Conservation (phyloP, 2,329 filamentous ascomycete genomes). For the Colletotrichum nymphaeae region DNA sequence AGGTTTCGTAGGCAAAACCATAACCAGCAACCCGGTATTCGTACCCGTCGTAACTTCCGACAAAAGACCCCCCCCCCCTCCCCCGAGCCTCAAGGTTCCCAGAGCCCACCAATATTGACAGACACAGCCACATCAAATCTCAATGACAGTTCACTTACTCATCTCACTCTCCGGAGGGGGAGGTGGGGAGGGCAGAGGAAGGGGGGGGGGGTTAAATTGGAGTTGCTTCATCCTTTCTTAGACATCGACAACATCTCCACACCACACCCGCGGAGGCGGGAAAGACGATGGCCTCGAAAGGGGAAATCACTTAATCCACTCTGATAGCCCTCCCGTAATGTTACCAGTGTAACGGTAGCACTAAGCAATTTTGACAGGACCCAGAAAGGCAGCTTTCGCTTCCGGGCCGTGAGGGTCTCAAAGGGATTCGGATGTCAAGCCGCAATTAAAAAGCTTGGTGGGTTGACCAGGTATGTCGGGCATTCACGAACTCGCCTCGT, state of each 20-base stretch:
- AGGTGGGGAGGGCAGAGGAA: no score
- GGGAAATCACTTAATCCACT: neutral
- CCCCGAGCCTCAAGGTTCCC: neutral
- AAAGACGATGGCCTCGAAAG: neutral
- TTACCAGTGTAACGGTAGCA: slow-evolving; percentile 23
- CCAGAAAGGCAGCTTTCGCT: neutral
- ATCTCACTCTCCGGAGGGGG: neutral
- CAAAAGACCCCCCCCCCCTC: no score
- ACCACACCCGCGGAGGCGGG: neutral
- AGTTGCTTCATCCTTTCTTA: neutral
- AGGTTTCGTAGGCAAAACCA: neutral
- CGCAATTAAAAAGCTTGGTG: slow-evolving; percentile 18
- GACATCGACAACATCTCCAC: neutral
- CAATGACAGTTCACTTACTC: neutral
- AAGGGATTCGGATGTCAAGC: slow-evolving; percentile 4
- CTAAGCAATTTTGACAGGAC: slow-evolving; percentile 27
- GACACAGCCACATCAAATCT: neutral
- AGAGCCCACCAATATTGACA: neutral
- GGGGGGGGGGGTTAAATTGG: neutral
- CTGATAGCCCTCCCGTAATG: slow-evolving; percentile 3
- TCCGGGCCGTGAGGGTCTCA: neutral
- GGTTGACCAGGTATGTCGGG: slow-evolving; percentile 8
- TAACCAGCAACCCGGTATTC: neutral
- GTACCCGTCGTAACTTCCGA: neutral
- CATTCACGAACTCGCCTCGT: neutral